Percentiles rank a stretch among this genome's conserved stretches.
Conservation (phyloP, 306 rosid species). For the Medicago truncatula region DNA sequence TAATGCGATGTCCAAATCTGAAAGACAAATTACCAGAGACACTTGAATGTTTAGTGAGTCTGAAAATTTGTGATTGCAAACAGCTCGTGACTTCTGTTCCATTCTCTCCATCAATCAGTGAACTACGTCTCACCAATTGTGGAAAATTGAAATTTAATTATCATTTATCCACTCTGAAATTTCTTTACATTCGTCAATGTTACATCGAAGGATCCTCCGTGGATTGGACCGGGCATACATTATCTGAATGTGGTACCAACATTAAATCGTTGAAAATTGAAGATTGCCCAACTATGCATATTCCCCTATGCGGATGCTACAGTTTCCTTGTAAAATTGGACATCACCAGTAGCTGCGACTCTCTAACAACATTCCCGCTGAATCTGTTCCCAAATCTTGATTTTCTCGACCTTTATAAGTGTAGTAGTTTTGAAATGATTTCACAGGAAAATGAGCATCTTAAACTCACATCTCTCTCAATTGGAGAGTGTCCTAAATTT, state of each 20-base stretch:
- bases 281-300: not conserved
- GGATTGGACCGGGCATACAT: not conserved
- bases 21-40: not conserved
- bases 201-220: not conserved
- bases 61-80: not conserved
- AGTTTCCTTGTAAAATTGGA: not conserved
- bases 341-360: not conserved
- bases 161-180: not conserved
- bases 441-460: not conserved
- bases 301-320: not conserved
- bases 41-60: not conserved
- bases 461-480: not conserved
- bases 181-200: not conserved
- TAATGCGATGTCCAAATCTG: not conserved
- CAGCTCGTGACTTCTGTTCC: not conserved
- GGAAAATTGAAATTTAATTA: not conserved
- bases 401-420: too few species aligned
- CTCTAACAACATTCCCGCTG: constrained; percentile 16
- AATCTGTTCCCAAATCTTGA: constrained; percentile 31
- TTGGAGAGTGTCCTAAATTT: constrained; percentile 1
- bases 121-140: not conserved
- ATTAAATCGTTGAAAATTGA: not conserved
- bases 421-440: not conserved
- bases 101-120: not conserved
- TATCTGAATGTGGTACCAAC: not conserved